A percentile compares a stretch with the other conserved stretches of the same genome.
These are phyloP conservation scores for Sordariomycetes sp. DNA, from an alignment of 2,329 filamentous ascomycete genomes.

Conservation along the genomic window DNA sequence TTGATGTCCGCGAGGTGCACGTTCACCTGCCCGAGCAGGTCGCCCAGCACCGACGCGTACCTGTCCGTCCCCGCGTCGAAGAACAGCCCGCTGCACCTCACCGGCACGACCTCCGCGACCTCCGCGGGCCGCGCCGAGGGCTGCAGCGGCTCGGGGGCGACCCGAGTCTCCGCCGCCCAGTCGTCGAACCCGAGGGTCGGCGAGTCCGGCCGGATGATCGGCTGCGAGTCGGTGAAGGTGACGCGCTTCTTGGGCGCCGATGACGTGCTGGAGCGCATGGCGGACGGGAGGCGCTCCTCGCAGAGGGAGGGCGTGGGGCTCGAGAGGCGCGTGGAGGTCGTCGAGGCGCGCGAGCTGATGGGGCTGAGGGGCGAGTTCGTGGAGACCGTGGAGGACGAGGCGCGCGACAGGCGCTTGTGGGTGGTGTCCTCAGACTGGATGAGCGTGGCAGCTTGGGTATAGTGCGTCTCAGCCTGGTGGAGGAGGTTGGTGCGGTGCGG, in stretches of 20 bases:
- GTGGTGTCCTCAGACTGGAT: conserved; percentile 35
- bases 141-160: neutral
- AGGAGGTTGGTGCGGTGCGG: conserved; percentile 36
- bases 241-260: conserved; percentile 24
- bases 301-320: conserved; percentile 35
- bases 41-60: conserved; percentile 35
- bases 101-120: neutral
- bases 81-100: conserved; percentile 14
- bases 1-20: conserved; percentile 37
- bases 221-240: conserved; percentile 27
- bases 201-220: conserved; percentile 45
- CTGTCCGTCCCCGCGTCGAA: conserved; percentile 32
- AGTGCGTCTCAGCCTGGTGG: conserved; percentile 39
- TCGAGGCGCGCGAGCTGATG: conserved; percentile 29
- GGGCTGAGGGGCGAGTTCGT: conserved; percentile 35
- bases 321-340: conserved; percentile 29
- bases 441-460: conserved; percentile 34
- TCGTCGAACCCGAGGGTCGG: conserved; percentile 48
- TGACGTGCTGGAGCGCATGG: neutral
- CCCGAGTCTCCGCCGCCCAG: conserved; percentile 8
- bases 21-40: conserved; percentile 35
- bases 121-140: neutral
- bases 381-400: conserved; percentile 23
- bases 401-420: conserved; percentile 24
- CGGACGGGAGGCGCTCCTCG: conserved; percentile 14